These are phyloP conservation scores for Ballota nigra DNA, from an alignment of 257 asterid genomes.

Conservation along the genomic window DNA sequence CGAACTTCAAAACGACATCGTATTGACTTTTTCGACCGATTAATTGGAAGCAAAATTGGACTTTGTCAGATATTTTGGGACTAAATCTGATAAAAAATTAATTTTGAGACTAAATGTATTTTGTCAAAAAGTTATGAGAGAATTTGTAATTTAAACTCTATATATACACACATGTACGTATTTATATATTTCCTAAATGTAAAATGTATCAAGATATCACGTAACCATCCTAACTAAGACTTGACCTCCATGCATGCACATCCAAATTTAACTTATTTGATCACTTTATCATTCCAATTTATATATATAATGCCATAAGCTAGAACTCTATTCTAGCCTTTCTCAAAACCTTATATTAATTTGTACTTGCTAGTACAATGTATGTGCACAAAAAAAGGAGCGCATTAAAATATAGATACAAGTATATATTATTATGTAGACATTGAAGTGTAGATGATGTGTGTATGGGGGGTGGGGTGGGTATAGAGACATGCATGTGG, in stretches of 20 bases:
- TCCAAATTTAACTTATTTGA: background rate
- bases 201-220: background rate
- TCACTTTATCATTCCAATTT: slow-evolving; percentile 17
- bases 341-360: background rate
- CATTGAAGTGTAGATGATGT: background rate
- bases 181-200: background rate
- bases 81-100: no score
- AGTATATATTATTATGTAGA: no score
- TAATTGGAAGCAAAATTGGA: no score
- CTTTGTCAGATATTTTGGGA: no score
- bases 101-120: no score
- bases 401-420: no score
- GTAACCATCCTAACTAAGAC: background rate
- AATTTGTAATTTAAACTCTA: no score
- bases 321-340: background rate
- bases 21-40: no score
- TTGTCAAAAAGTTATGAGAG: no score
- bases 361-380: slow-evolving; percentile 83
- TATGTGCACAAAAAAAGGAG: slow-evolving; percentile 38
- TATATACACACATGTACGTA: background rate
- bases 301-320: slow-evolving; percentile 18
- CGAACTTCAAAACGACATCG: no score
- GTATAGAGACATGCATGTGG: slow-evolving; percentile 56
- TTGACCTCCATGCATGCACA: background rate
- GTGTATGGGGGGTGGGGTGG: slow-evolving; percentile 1